Evolutionary conservation across 805 yeast species (phyloP), one percentile per base, ranked within the genome.

Genomic region (Saturnispora quitensis): DNA sequence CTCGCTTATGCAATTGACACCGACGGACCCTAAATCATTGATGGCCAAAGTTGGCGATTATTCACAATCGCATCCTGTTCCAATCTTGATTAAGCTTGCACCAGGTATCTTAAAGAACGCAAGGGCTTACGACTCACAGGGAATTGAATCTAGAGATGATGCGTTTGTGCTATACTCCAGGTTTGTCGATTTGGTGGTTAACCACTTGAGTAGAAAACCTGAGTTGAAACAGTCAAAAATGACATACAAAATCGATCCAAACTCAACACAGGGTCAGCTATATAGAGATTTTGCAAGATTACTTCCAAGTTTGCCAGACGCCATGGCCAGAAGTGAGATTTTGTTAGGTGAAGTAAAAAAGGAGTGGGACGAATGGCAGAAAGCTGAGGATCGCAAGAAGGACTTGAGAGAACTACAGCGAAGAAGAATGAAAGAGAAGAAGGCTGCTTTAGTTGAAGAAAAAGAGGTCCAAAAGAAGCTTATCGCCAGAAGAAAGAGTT

Each of bases 81-180:
- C 70, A 44, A 64, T 76, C 22, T 82, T 87, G 75, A 59, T 82
- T 31, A 74, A 82, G 51, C 74, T 82, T 46, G 80, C 76, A 49
- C 70, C 66, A 44, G 74, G 73, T 17, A 68, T 74, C 58, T 66
- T 67, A 55, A 72, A 68, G 62, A 82, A 62, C 67, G 80, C 81
- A 0, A 67, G 68, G 31, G 63, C 74, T 20, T 79, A 73, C 62
- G 69, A 69, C 18, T 62, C 64, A 20, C 77, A 73, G 43, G 68
- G 70, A 15, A 22, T 27, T 12, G 52, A 27, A 20, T 69, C 74
- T 28, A 60, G 67, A 42, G 74, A 72, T 42, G 77, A 75, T 53
- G 78, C 87, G 0, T 84, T 76, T 58, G 64, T 80, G 31, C 65
- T 80, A 50, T 81, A 81, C 59, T 66, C 76, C 44, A 65, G 89